Evolutionary conservation across 1,139 yeast genomes (phyloP), one percentile per base, ranked within the genome.

Genomic region (Scheffersomyces insectosa): DNA sequence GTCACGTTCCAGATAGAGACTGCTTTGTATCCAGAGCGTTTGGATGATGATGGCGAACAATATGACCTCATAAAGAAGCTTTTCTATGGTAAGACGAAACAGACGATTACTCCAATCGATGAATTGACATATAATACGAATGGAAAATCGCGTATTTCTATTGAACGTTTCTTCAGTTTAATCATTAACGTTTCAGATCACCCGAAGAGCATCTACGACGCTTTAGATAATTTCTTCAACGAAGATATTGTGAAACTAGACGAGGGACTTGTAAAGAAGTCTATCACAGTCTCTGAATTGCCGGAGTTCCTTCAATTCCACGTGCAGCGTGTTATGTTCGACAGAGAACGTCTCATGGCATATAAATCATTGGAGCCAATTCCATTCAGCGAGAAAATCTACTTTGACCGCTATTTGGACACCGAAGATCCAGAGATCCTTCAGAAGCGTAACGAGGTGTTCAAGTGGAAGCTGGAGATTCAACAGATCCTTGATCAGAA

Each of bases 1-100:
- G 97, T 93, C 4, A 73, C 91, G n/a, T 88, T 85, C 51, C 98
- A 91, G 61, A 71, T 91, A 28, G 97, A 91, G 59, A 88, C 96
- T n/a, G 95, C 97, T 0, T 73, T 87, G 47, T 82, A 80, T 38
- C 96, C 97, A 0, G 72, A 72, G 11, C 62, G 63, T 2, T 67
- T 86, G 31, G 88, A 83, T 42, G 81, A 77, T 3, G 95, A 87
- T 55, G 84, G 88, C 15, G 97, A 91, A 59, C 97, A 91, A 58
- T 63, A 75, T 39, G 98, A 91, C 63, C 62, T 88, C 36, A 76
- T 91, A 39, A 91, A 91, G 57, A 73, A 79, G 39, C 68, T 93
- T 37, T 93, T 93, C 56, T 89, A 83, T 57, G 98, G 98, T 6
- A 71, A 70, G 44, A 72, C 73, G 14, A 72, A 73, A 44, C 79